A percentile compares a stretch with the other conserved stretches of the same genome.
Evolutionary conservation across 2,329 filamentous ascomycete species (phyloP).

Genomic region (Fusarium albidum): DNA sequence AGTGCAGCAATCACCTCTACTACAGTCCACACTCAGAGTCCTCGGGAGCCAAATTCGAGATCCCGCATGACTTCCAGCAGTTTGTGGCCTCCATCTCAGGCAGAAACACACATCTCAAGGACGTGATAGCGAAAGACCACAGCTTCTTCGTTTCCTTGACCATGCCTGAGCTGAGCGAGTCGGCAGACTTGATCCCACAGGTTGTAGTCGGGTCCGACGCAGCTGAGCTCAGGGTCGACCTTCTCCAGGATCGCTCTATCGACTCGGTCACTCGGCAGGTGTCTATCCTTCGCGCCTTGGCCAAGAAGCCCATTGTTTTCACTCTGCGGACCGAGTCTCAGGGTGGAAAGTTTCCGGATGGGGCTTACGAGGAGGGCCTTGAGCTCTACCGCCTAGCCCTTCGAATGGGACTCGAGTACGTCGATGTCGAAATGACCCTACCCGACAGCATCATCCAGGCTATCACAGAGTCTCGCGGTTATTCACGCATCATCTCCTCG

Average conservation of each 20-base stretch:
- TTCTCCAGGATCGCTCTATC: conserved; percentile 77
- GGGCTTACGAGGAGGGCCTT: conserved; percentile 73
- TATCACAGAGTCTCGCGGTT: conserved; percentile 71
- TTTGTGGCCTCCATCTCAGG: conserved; percentile 52
- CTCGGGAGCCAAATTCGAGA: conserved; percentile 32
- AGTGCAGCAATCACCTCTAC: conserved; percentile 95
- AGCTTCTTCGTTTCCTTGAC: conserved; percentile 96
- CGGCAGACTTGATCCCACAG: conserved; percentile 70
- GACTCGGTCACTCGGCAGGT: conserved; percentile 87
- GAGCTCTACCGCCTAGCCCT: conserved; percentile 81
- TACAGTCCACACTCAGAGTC: conserved; percentile 73
- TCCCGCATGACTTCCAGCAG: conserved; percentile 47
- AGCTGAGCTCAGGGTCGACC: conserved; percentile 91
- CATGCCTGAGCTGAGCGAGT: conserved; percentile 74
- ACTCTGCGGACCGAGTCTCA: conserved; percentile 87
- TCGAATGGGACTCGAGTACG: conserved; percentile 86
- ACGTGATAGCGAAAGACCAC: conserved; percentile 63
- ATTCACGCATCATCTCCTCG: conserved; percentile 88
- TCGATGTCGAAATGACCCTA: conserved; percentile 91
- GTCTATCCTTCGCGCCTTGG: conserved; percentile 76
- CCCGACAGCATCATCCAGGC: conserved; percentile 77
- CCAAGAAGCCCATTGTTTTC: conserved; percentile 86
- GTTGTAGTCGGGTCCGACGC: conserved; percentile 89
- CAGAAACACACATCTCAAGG: conserved; percentile 56
- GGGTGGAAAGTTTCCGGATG: conserved; percentile 87